Evolutionary conservation across 192 early-diverging fungal species (phyloP), one percentile per base, ranked within the genome.

Genomic region (Coemansia sp.): DNA sequence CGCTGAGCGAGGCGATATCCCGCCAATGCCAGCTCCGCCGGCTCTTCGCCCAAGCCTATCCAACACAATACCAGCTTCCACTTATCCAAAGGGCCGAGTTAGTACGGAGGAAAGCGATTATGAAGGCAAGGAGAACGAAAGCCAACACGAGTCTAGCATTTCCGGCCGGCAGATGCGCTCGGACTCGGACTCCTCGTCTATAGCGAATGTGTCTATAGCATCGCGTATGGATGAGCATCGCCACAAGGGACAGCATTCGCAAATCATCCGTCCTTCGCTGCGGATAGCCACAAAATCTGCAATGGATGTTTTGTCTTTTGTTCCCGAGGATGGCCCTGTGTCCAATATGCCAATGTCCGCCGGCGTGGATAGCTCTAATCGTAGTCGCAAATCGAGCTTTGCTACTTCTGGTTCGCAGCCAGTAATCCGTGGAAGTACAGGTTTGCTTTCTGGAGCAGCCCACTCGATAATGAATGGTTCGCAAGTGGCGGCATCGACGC

Each of bases 1-100:
- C 2, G 73, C 75, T 16, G 80, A 83, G 55, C 63, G 80, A 4
- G 80, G 80, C 23, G 75, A 77, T 52, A 69, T 83, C 10, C 80
- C 80, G 5, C 80, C 80, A 12, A 83, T 83, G 80, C 80, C 80
- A 2, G 71, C 75, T 3, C 80, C 80, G 18, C 80, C 80, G 5
- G 52, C 71, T 10, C 60, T 82, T 64, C 71, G 75, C 9, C 79
- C 79, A 5, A 76, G 71, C 49, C 39, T 76, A 14, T 76, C 74
- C 15, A 57, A 41, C 5, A 60, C 62, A 59, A 35, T 12, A 9
- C 57, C 57, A 1, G 57, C 18, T 21, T 12, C 57, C 44, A 30
- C 43, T 1, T 60, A 70, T 18, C 20, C 39, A 12, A 48, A 70
- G 20, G 51, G 56, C 48, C 57, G 53, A 18, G 16, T 49, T 18